Conservation (phyloP, 352 stramenopile species). For the Pythium dissotocum region DNA sequence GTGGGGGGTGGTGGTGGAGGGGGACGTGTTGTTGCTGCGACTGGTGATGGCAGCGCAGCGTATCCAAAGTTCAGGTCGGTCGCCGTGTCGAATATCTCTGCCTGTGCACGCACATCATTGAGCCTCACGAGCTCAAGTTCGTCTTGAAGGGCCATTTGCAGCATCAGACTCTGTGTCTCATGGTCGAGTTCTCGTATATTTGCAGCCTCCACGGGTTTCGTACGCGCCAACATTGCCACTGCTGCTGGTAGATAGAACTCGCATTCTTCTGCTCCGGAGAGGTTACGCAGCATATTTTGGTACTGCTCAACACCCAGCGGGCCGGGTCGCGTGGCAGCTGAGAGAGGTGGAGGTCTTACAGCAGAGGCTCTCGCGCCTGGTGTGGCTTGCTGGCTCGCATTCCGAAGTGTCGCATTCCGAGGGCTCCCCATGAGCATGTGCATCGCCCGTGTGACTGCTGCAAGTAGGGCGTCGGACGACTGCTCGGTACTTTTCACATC, state of each 20-base stretch:
- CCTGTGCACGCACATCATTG: neutral
- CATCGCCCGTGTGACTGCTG: conserved; percentile 2
- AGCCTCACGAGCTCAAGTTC: conserved; percentile 1
- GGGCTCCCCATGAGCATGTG: conserved; percentile 5
- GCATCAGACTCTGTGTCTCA: neutral
- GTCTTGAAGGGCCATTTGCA: neutral
- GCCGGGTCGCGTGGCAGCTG: neutral
- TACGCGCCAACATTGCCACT: conserved; percentile 3
- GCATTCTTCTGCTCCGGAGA: neutral
- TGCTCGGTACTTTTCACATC: neutral
- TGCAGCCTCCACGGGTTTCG: conserved; percentile 1
- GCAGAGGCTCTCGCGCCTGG: too few relatives aligned
- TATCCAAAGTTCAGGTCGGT: conserved; percentile 7
- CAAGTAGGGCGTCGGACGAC: neutral
- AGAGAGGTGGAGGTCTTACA: neutral
- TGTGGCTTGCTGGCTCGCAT: too few relatives aligned
- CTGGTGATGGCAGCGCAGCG: neutral
- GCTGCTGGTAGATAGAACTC: conserved; percentile 2
- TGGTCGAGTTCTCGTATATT: neutral
- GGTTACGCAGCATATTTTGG: conserved; percentile 1
- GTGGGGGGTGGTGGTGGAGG: neutral
- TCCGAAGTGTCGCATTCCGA: neutral
- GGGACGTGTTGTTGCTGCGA: neutral
- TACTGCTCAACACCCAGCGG: conserved; percentile 5
- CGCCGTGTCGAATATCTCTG: neutral